Percentiles rank a stretch among this genome's conserved stretches.
These are phyloP conservation scores for Trichoderma breve DNA, from an alignment of 2,329 filamentous ascomycete species.

Conservation along the genomic window DNA sequence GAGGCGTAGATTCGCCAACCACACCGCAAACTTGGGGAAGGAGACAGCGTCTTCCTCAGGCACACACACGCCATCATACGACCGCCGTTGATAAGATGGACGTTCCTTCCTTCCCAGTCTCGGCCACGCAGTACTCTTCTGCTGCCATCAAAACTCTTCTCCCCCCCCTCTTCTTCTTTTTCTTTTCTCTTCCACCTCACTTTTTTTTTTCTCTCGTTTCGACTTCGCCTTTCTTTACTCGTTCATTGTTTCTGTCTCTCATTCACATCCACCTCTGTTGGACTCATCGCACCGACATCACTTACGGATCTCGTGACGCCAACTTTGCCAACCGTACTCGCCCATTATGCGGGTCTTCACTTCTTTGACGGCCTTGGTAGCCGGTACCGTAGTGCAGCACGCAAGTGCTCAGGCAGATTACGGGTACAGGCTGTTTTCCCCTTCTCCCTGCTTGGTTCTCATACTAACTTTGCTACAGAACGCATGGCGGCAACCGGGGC, in stretches of 20 bases:
- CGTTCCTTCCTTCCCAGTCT: not conserved
- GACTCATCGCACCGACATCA: not conserved
- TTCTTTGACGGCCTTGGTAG: conserved; percentile 37
- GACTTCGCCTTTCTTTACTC: conserved; percentile 20
- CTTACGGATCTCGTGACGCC: not conserved
- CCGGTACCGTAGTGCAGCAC: conserved; percentile 35
- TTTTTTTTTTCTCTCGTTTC: conserved; percentile 4
- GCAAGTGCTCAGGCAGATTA: conserved; percentile 34
- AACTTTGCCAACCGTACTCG: conserved; percentile 17
- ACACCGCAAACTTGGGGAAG: not conserved
- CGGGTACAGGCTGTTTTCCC: conserved; percentile 31
- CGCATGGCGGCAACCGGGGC: conserved; percentile 1
- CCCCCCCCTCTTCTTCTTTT: not conserved
- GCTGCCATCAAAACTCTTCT: conserved; percentile 10
- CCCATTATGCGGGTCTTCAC: conserved; percentile 40
- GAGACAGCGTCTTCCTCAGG: not conserved
- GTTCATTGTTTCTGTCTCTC: conserved; percentile 18
- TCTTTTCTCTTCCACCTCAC: conserved; percentile 14
- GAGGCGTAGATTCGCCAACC: not conserved
- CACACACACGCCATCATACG: not conserved
- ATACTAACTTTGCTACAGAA: conserved; percentile 20
- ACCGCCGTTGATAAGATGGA: not conserved
- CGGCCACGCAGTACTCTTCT: not conserved
- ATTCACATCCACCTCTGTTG: conserved; percentile 8
- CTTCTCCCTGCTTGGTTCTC: not conserved